A percentile compares a stretch with the other conserved stretches of the same genome.
phyloP scores from a whole-genome alignment of 2,329 filamentous ascomycete species.

The Xylaria sp. region DNA sequence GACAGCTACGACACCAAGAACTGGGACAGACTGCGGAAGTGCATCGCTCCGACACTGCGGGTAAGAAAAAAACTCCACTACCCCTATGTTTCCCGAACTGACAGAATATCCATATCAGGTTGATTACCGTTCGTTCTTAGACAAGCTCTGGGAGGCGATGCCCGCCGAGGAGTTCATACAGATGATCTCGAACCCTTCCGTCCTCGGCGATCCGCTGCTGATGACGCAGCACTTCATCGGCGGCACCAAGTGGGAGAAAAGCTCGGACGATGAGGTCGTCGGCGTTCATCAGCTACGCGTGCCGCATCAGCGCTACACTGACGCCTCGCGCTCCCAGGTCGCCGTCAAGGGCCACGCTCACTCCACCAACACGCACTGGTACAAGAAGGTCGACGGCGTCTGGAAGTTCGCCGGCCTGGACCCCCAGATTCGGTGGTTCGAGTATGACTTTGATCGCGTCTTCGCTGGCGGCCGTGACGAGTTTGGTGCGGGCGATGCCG shows the following conservation, averaged over 20 bases:
- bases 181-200: conserved; percentile 67
- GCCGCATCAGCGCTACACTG: conserved; percentile 70
- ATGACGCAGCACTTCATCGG: conserved; percentile 75
- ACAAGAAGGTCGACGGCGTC: conserved; percentile 66
- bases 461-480: conserved; percentile 57
- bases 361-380: conserved; percentile 67
- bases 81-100: conserved; percentile 7
- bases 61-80: conserved; percentile 47
- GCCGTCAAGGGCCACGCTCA: conserved; percentile 70
- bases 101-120: conserved; percentile 57
- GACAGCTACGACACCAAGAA: conserved; percentile 74
- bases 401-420: conserved; percentile 71
- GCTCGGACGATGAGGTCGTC: conserved; percentile 67
- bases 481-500: conserved; percentile 47
- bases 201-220: conserved; percentile 70
- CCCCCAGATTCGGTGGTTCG: conserved; percentile 66
- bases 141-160: conserved; percentile 71
- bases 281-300: conserved; percentile 72
- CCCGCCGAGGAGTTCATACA: conserved; percentile 68
- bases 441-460: conserved; percentile 68
- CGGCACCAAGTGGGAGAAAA: conserved; percentile 66
- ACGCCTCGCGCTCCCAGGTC: conserved; percentile 59
- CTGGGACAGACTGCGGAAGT: conserved; percentile 67
- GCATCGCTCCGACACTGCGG: conserved; percentile 70
- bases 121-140: conserved; percentile 75